Evolutionary conservation across 352 stramenopile genomes (phyloP), one percentile per base, ranked within the genome.

Genomic region (Salisapilia sapeloensis): DNA sequence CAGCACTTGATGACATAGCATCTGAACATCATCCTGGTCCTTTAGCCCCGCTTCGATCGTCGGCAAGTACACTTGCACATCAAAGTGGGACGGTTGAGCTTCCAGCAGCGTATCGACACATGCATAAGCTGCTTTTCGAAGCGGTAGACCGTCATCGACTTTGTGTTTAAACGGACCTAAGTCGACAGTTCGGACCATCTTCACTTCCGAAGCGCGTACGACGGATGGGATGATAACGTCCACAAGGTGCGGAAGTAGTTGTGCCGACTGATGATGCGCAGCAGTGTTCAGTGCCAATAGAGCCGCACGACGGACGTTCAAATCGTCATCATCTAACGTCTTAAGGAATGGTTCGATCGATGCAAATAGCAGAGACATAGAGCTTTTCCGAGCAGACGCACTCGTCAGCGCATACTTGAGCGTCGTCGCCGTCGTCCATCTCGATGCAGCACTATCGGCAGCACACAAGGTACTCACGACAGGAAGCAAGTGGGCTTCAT

Each of bases 161-260:
- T 93, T 97, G 52, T 98, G 94, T 50, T 97, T 99, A 61, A 99
- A 99, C 14, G 95, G 95, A 35, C 95, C 95, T 33, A 99, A 71
- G 53, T 99, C 92, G 22, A 99, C 92, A 21, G 94, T 85, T 19
- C 94, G 77, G 48, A 98, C 83, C 37, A 98, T 52, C 50, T 97
- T 96, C 13, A 98, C 70, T 31, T 94, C 63, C 15, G 92, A 87
- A 11, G 71, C 63, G 33, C 79, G 74, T 22, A 96, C 76, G 2
- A 98, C 62, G 9, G 79, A 53, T 13, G 92, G 91, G 35, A 96
- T 72, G 27, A 98, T 86, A 20, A 61, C 53, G 2, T 92, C 75
- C 21, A 82, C 77, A 25, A 87, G 66, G 36, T 77, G 74, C 12
- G 76, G 65, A 13, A 63, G 53, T 17, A 90, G 37, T 39, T 78